phyloP scores from a whole-genome alignment of 2,329 filamentous ascomycete species.

The Scolecobasidium constrictum region DNA sequence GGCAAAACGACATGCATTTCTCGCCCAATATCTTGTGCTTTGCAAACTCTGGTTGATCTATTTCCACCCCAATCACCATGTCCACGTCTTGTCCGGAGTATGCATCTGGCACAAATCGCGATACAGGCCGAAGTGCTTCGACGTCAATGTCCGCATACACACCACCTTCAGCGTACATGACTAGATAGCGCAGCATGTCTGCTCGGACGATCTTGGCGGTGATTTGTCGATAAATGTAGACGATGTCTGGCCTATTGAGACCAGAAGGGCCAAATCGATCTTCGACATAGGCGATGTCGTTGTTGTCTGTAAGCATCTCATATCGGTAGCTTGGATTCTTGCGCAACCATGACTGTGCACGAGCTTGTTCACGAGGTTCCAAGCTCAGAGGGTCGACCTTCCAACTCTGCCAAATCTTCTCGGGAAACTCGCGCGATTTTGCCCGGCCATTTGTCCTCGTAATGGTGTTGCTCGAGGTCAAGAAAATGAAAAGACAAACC shows the following conservation, averaged over 20 bases:
- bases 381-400: slow-evolving; percentile 58
- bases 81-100: slow-evolving; percentile 54
- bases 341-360: slow-evolving; percentile 54
- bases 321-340: slow-evolving; percentile 59
- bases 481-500: too few species aligned
- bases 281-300: slow-evolving; percentile 57
- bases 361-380: slow-evolving; percentile 49
- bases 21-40: slow-evolving; percentile 55
- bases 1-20: slow-evolving; percentile 61
- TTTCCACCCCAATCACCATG: slow-evolving; percentile 60
- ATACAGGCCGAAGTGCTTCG: slow-evolving; percentile 41
- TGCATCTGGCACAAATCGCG: slow-evolving; percentile 51
- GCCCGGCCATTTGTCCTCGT: too few species aligned
- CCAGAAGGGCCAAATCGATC: slow-evolving; percentile 54
- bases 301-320: slow-evolving; percentile 59
- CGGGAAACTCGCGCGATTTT: slow-evolving; percentile 47
- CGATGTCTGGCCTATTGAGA: slow-evolving; percentile 55
- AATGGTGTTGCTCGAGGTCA: too few species aligned
- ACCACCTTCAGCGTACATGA: slow-evolving; percentile 57
- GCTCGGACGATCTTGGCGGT: slow-evolving; percentile 56
- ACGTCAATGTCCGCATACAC: slow-evolving; percentile 52
- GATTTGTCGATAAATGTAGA: slow-evolving; percentile 48
- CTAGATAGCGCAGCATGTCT: slow-evolving; percentile 53
- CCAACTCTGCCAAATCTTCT: slow-evolving; percentile 71
- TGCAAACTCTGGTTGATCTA: slow-evolving; percentile 57